phyloP scores from a whole-genome alignment of 2,329 filamentous ascomycete species.

The Diaporthe nobilis region DNA sequence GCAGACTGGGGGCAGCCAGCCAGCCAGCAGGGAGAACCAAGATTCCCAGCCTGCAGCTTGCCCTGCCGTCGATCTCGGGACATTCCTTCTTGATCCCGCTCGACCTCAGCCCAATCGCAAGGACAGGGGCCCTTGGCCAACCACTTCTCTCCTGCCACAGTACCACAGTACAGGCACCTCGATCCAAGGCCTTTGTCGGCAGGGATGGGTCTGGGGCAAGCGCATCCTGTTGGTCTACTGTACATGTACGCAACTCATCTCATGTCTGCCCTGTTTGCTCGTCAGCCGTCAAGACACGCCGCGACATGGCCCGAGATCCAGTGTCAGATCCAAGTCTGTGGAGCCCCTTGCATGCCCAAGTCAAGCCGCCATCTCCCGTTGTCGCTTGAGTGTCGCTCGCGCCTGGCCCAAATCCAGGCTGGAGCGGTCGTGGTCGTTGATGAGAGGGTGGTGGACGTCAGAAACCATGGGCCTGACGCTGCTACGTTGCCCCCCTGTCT shows the following conservation, averaged over 20 bases:
- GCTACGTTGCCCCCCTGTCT: slow-evolving; percentile 25
- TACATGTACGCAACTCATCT: neutral
- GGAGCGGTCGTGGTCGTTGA: neutral
- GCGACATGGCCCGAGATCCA: slow-evolving; percentile 9
- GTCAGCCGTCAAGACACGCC: slow-evolving; percentile 2
- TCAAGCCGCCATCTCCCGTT: neutral
- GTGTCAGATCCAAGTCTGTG: slow-evolving; percentile 7
- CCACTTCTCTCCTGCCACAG: neutral
- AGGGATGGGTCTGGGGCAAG: slow-evolving; percentile 28
- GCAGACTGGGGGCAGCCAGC: neutral
- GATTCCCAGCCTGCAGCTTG: slow-evolving; percentile 35
- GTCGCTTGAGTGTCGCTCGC: neutral
- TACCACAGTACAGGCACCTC: slow-evolving; percentile 26
- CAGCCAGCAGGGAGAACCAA: slow-evolving; percentile 28
- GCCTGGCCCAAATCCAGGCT: neutral
- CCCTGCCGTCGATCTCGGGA: slow-evolving; percentile 37
- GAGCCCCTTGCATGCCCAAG: neutral
- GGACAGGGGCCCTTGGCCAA: slow-evolving; percentile 29
- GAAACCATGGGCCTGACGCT: slow-evolving; percentile 11
- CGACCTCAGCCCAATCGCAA: slow-evolving; percentile 36
- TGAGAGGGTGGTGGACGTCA: neutral
- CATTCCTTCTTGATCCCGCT: slow-evolving; percentile 33
- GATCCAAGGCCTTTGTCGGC: neutral
- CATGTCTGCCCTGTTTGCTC: neutral
- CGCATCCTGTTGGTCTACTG: slow-evolving; percentile 2